These are phyloP conservation scores for Aspergillus aculeatinus DNA, from an alignment of 2,329 filamentous ascomycete species.

Conservation along the genomic window DNA sequence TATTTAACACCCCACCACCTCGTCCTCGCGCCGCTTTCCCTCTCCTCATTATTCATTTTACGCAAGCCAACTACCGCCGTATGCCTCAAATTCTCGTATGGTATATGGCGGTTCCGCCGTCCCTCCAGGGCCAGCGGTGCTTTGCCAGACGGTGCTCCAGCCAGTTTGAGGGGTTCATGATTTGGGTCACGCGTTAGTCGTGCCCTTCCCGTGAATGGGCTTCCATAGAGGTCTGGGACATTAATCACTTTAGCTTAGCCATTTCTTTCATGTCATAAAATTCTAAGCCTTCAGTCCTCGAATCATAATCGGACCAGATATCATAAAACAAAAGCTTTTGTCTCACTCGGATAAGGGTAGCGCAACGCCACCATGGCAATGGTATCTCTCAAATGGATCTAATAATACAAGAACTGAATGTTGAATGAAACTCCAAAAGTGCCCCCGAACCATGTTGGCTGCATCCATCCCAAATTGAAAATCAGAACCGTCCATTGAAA, in stretches of 20 bases:
- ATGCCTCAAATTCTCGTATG: slow-evolving; percentile 24
- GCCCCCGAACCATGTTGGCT: not conserved
- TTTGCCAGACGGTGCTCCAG: slow-evolving; percentile 46
- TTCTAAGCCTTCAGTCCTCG: too few relatives aligned
- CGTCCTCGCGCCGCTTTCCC: slow-evolving; percentile 19
- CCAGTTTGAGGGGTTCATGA: slow-evolving; percentile 50
- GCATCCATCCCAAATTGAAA: not conserved
- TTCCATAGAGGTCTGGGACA: slow-evolving; percentile 51
- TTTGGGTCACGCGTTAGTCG: slow-evolving; percentile 14
- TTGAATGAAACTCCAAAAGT: not conserved
- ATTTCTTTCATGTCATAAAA: too few relatives aligned
- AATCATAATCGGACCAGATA: too few relatives aligned
- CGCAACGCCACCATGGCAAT: not conserved
- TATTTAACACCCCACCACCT: slow-evolving; percentile 11
- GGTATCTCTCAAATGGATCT: not conserved
- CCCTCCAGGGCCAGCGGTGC: slow-evolving; percentile 19
- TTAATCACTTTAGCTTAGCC: not conserved
- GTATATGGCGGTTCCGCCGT: slow-evolving; percentile 30
- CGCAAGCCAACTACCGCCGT: slow-evolving; percentile 32
- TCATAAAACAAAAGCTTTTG: too few relatives aligned
- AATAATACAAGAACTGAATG: not conserved
- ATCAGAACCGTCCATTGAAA: not conserved
- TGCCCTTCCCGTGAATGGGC: slow-evolving; percentile 37
- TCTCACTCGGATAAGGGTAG: not conserved
- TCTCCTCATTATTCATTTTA: slow-evolving; percentile 23